Base-by-base conservation (phyloP, 345 rosid genomes). In the Acer campestre region DNA sequence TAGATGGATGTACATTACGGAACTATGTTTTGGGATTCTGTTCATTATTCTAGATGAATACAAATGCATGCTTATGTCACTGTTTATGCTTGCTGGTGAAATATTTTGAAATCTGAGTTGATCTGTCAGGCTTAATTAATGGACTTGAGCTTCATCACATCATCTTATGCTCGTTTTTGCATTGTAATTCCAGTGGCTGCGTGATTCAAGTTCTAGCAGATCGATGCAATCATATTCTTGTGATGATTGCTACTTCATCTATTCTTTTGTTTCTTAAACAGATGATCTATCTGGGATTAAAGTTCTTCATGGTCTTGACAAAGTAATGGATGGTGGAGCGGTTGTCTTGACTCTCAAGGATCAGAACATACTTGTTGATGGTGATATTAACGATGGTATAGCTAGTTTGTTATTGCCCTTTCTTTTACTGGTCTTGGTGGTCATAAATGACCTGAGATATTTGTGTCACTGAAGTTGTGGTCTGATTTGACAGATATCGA, bases 331-430 rank as follows among this genome's bases (percentile, higher is more conserved):
- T 75, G 98, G 99, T 70, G 97, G 98, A 80, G 95, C 99, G 46
- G 98, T 94, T 81, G 94, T 94, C 82, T 88, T 92, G 84, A 96
- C 99, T 23, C 93, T 96, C 62, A 91, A 94, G 85, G 99, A 96
- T 83, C 97, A 96, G 85, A 88, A 77, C 58, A 91, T 94, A 79
- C 97, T 96, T 81, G 91, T 91, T 0, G 86, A 88, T 84, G 98
- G 98, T 49, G 93, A 89, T 74, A 67, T 94, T 77, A 96, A 94
- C 76, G 89, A 91, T 86, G 99, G 99, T 92, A 85, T 74, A 83
- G 51, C 38, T 77, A 65, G 11, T 80, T 78, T 67, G 75, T 35
- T 77, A 16, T 63, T 59, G 53, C 73, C 70, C 67, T 72, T 80
- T 11, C 68, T 20, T 68, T 7, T 73, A 75, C 55, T 49, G 63